Percentiles rank a stretch among this genome's conserved stretches.
Evolutionary conservation across 1,284 basidiomycete species (phyloP).

Genomic region (Trichosporon ovoides): DNA sequence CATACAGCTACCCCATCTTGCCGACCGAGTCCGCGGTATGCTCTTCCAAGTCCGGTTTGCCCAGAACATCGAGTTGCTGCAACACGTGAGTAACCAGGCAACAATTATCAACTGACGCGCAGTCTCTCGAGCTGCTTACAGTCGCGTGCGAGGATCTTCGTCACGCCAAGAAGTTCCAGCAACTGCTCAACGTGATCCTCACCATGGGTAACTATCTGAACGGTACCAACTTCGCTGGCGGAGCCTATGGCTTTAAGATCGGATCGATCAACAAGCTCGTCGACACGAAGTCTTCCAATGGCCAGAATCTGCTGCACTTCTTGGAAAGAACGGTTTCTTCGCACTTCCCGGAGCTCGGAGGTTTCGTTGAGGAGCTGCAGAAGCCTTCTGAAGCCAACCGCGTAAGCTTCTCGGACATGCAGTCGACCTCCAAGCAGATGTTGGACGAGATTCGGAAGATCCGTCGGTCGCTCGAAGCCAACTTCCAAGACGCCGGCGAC

Average conservation of each 20-base stretch:
- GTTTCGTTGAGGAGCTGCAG: constrained; percentile 80
- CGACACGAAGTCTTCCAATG: constrained; percentile 92
- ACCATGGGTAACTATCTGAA: constrained; percentile 98
- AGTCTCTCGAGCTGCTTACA: constrained; percentile 74
- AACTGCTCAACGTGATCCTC: constrained; percentile 69
- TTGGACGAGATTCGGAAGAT: constrained; percentile 74
- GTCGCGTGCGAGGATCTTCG: constrained; percentile 71
- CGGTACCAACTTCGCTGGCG: constrained; percentile 91
- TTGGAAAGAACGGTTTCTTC: constrained; percentile 81
- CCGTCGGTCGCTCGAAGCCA: constrained; percentile 66
- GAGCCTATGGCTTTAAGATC: constrained; percentile 94
- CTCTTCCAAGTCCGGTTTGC: constrained; percentile 81
- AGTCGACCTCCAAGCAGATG: constrained; percentile 54
- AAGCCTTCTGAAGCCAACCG: constrained; percentile 90
- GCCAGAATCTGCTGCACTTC: constrained; percentile 91
- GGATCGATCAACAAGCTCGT: constrained; percentile 99
- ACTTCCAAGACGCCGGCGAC: constrained; percentile 68
- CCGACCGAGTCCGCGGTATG: constrained; percentile 88
- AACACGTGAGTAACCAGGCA: constrained; percentile 48
- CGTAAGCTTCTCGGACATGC: constrained; percentile 46
- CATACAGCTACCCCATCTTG: constrained; percentile 91
- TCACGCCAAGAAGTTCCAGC: constrained; percentile 75
- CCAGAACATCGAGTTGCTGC: constrained; percentile 64
- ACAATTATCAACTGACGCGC: constrained; percentile 15
- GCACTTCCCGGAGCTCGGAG: constrained; percentile 82